These are phyloP conservation scores for Pichia sp. DNA, from an alignment of 1,139 yeast genomes.

Conservation along the genomic window DNA sequence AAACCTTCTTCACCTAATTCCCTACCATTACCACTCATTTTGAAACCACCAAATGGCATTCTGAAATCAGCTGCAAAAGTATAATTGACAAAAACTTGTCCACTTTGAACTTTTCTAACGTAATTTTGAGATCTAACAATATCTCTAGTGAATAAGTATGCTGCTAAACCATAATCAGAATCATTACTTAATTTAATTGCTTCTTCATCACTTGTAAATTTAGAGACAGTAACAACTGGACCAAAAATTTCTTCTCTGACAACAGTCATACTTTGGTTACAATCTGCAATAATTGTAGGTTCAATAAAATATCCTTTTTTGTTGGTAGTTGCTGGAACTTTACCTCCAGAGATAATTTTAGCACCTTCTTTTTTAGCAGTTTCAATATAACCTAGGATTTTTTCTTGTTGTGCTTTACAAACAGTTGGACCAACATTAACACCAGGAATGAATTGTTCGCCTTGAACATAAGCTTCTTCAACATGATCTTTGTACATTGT, in stretches of 20 bases:
- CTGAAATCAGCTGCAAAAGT: constrained; percentile 52
- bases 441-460: constrained; percentile 47
- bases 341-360: constrained; percentile 46
- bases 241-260: constrained; percentile 57
- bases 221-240: constrained; percentile 51
- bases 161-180: constrained; percentile 52
- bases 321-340: constrained; percentile 21
- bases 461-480: constrained; percentile 47
- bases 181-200: constrained; percentile 46
- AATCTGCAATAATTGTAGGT: constrained; percentile 53
- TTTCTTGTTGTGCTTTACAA: constrained; percentile 54
- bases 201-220: constrained; percentile 48
- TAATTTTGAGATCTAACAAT: constrained; percentile 36
- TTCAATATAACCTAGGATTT: constrained; percentile 42
- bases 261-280: constrained; percentile 45
- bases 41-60: constrained; percentile 51
- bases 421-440: constrained; percentile 78
- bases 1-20: constrained; percentile 58
- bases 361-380: constrained; percentile 55
- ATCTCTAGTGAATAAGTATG: constrained; percentile 49
- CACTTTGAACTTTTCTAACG: constrained; percentile 33
- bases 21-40: constrained; percentile 54
- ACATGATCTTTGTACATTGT: constrained; percentile 43
- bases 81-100: constrained; percentile 56
- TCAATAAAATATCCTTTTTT: constrained; percentile 41